Percentiles rank a stretch among this genome's conserved stretches.
Evolutionary conservation across 257 asterid genomes (phyloP).

Genomic region (Gynochthodes officinalis): DNA sequence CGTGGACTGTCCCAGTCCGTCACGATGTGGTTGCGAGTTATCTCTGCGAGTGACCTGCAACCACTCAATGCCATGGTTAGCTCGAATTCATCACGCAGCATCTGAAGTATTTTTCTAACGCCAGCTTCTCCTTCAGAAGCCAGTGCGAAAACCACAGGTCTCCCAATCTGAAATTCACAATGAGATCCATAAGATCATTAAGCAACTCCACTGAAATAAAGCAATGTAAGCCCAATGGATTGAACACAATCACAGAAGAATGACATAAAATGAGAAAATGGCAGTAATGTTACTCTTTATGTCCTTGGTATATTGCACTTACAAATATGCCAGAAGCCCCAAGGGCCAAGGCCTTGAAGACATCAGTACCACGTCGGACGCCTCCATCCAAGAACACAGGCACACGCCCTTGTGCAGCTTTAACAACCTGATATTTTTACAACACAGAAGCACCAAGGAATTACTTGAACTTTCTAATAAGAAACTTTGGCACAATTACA

Average conservation of each 20-base stretch:
- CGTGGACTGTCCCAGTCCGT: slow-evolving; percentile 78
- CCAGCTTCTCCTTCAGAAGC: slow-evolving; percentile 96
- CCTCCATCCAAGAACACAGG: slow-evolving; percentile 99
- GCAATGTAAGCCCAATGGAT: neutral
- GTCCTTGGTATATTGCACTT: slow-evolving; percentile 31
- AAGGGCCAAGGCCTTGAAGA: slow-evolving; percentile 90
- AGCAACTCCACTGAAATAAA: neutral
- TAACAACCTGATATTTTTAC: slow-evolving; percentile 60
- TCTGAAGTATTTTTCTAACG: slow-evolving; percentile 73
- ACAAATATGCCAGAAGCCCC: slow-evolving; percentile 96
- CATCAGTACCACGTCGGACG: slow-evolving; percentile 93
- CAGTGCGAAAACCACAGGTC: slow-evolving; percentile 86
- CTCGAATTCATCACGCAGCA: slow-evolving; percentile 89
- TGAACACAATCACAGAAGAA: neutral
- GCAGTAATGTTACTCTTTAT: neutral
- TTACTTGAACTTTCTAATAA: neutral
- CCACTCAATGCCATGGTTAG: slow-evolving; percentile 96
- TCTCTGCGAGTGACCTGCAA: slow-evolving; percentile 68
- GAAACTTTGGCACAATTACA: neutral
- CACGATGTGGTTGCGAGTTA: slow-evolving; percentile 72
- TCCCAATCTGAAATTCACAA: slow-evolving; percentile 56
- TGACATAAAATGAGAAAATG: neutral
- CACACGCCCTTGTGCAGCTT: slow-evolving; percentile 86
- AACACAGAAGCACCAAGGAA: neutral
- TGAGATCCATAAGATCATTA: neutral